Conservation (phyloP, 768 basidiomycete genomes). For the Mycena amicta region DNA sequence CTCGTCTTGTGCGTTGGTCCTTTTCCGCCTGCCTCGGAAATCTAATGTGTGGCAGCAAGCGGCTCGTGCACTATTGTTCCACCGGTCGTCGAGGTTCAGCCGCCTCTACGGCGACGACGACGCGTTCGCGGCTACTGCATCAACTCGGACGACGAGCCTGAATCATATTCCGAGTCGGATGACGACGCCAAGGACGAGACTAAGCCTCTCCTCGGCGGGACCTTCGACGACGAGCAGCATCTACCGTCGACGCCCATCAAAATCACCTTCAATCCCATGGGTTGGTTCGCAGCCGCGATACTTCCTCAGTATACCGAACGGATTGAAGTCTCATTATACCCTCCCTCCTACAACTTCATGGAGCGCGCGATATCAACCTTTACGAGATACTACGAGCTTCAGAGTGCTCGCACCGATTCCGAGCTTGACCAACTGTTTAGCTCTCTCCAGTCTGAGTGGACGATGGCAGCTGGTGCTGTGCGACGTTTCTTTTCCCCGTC, state of each 20-base stretch:
- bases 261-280: conserved; percentile 13
- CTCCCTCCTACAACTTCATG: conserved; percentile 26
- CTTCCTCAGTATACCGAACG: conserved; percentile 46
- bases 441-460: conserved; percentile 64
- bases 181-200: conserved; percentile 28
- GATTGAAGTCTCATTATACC: conserved; percentile 25
- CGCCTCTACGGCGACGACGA: conserved; percentile 31
- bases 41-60: background rate
- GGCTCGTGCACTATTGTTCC: conserved; percentile 18
- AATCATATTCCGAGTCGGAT: conserved; percentile 28
- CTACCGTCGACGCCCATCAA: conserved; percentile 15
- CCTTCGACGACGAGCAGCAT: conserved; percentile 22
- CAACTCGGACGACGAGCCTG: conserved; percentile 44
- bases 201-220: conserved; percentile 22
- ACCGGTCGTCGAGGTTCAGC: conserved; percentile 22
- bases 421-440: conserved; percentile 54
- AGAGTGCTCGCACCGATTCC: conserved; percentile 45
- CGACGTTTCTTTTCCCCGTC: conserved; percentile 24
- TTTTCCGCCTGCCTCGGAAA: background rate
- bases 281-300: conserved; percentile 35
- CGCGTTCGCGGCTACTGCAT: conserved; percentile 42
- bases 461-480: conserved; percentile 63
- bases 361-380: conserved; percentile 51
- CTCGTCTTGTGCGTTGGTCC: conserved; percentile 16
- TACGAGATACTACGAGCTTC: conserved; percentile 59